Percentiles rank a stretch among this genome's conserved stretches.
phyloP scores from a whole-genome alignment of 371 early-diverging fungal genomes.

The Actinomucor elegans region DNA sequence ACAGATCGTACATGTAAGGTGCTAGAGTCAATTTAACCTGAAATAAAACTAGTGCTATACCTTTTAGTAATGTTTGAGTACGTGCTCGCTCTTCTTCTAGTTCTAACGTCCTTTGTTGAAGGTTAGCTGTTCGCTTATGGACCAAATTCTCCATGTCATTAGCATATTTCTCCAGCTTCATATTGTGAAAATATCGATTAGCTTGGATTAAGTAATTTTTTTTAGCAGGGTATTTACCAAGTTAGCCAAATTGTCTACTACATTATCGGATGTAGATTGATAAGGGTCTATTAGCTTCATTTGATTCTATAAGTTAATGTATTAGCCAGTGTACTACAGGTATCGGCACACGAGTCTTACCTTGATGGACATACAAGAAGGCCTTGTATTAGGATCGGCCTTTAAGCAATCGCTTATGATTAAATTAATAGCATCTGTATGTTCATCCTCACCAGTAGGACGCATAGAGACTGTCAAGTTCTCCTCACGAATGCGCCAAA shows the following conservation, averaged over 20 bases:
- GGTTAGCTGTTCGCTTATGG: conserved; percentile 43
- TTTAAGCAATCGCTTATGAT: conserved; percentile 38
- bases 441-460: conserved; percentile 30
- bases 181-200: not conserved
- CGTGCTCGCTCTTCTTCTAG: conserved; percentile 51
- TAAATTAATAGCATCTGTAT: conserved; percentile 37
- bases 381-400: conserved; percentile 23
- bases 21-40: not conserved
- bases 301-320: not conserved
- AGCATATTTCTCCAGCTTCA: conserved; percentile 52
- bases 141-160: conserved; percentile 57
- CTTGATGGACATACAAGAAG: conserved; percentile 18
- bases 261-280: conserved; percentile 31
- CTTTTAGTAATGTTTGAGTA: conserved; percentile 35
- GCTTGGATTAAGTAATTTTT: not conserved
- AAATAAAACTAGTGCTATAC: conserved; percentile 9
- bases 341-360: too few species aligned
- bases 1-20: conserved; percentile 7
- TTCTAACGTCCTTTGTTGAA: conserved; percentile 51
- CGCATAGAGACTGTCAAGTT: conserved; percentile 22
- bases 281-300: conserved; percentile 45
- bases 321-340: not conserved
- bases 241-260: conserved; percentile 52
- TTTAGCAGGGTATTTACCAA: conserved; percentile 21
- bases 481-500: conserved; percentile 22